Evolutionary conservation across 2,329 filamentous ascomycete genomes (phyloP), one percentile per base, ranked within the genome.

Genomic region (Clonostachys byssicola): DNA sequence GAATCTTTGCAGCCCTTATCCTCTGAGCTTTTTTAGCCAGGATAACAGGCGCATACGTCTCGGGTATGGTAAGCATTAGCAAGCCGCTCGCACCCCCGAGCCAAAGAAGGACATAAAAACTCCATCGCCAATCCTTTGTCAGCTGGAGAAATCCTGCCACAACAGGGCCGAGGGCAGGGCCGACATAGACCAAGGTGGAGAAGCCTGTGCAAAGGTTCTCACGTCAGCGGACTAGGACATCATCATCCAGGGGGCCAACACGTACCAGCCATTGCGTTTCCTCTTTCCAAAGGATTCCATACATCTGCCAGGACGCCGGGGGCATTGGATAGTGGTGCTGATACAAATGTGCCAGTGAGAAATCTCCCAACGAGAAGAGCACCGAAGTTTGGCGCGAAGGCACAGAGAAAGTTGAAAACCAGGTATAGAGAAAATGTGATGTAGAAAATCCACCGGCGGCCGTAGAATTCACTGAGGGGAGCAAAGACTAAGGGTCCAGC

Each of bases 401-500:
- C 74, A 52, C 77, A 80, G 3, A 76, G 67, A 49, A 78, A 71
- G 57, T 70, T 74, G 60, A 79, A 78, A 40, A 67, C 64, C 20
- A 78, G 60, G 50, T 80, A 80, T 38, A 70, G 42, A 12, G 57
- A 60, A 56, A 80, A 78, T 0, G 68, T 69, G 42, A 72, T 59
- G 56, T 77, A 73, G 52, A 80, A 77, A 42, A 81, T 70, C 67
- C 70, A 75, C 53, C 75, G 56, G 8, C 78, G 66, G 12, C 78
- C 77, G 57, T 77, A 82, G 48, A 81, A 77, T 58, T 83, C 80
- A 36, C 71, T 77, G 17, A 81, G 55, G 0, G 79, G 80, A 2
- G 78, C 80, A 54, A 80, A 83, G 3, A 81, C 43, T 4, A 85
- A 63, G 1, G 81, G 81, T 0, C 81, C 81, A 3, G 75, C 71